Base-by-base conservation (phyloP, 352 stramenopile species). In the Phytophthora boehmeriae region DNA sequence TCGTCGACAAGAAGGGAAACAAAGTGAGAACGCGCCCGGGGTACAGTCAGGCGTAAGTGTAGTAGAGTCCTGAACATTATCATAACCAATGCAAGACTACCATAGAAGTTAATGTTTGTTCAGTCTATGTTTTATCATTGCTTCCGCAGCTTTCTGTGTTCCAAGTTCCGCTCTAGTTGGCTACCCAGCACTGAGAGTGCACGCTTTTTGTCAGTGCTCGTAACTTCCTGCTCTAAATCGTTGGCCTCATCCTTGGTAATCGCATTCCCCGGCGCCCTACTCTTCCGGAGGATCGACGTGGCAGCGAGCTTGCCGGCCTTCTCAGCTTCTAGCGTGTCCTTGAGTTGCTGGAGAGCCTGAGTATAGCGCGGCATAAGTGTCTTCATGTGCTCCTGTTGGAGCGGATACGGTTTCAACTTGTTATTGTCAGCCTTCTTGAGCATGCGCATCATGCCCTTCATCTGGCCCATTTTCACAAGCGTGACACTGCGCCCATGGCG, bases 341-440 rank as follows among this genome's bases (percentile, higher is more conserved):
- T 92, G 35, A 95, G 81, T 44, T 78, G 71, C 50, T 89, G 77
- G 35, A 95, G 65, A 34, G 82, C 83, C 52, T 73, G 36, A 13
- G 75, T 91, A 61, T 95, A 95, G 22, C 75, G 74, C 14, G 86
- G 79, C 38, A 93, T 69, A 41, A 95, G 72, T 19, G 81, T 84
- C 72, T 92, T 89, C 82, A 95, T 92, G 68, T 92, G 83, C 6
- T 78, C 68, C 42, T 87, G 66, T 30, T 89, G 62, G 23, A 92
- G 71, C 23, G 73, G 64, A 55, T 87, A 95, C 43, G 76, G 67
- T 62, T 78, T 76, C 9, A 95, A 68, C 49, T 86, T 86, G 59
- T 89, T 90, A 58, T 68, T 90, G 39, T 93, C 82, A 1, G 83
- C 80, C 72, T 95, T 95, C 66, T 88, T 79, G 22, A 95, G 81